These are phyloP conservation scores for Pleurotus salmoneostramineus DNA, from an alignment of 768 basidiomycete genomes.

Conservation along the genomic window DNA sequence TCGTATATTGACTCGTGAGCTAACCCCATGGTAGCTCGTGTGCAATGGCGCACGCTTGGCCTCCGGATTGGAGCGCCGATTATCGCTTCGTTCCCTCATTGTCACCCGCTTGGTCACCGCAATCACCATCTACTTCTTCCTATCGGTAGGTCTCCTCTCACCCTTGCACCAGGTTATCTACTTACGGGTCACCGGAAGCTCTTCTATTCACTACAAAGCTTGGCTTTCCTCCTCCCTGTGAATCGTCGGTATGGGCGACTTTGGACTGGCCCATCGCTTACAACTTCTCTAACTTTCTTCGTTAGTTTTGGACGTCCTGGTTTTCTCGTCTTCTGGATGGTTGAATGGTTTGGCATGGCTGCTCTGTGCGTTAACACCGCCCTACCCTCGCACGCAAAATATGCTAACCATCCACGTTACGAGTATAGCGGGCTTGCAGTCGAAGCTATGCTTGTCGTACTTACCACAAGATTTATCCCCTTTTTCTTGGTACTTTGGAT, in stretches of 20 bases:
- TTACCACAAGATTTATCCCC: constrained; percentile 48
- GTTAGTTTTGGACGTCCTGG: constrained; percentile 44
- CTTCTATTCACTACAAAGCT: constrained; percentile 54
- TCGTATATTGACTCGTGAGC: not conserved
- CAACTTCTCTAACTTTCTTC: not conserved
- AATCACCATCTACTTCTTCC: constrained; percentile 29
- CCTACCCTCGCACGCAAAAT: not conserved
- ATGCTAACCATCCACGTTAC: too few relatives aligned
- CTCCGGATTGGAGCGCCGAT: constrained; percentile 27
- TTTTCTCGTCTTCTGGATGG: constrained; percentile 66
- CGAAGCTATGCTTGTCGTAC: constrained; percentile 52
- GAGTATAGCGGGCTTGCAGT: constrained; percentile 52
- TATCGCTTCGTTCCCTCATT: constrained; percentile 27
- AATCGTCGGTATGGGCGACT: constrained; percentile 31
- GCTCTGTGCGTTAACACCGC: constrained; percentile 38
- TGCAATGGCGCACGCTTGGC: constrained; percentile 27
- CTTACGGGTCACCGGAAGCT: constrained; percentile 25
- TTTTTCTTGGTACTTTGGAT: constrained; percentile 67
- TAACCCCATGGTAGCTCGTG: not conserved
- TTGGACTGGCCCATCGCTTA: too few relatives aligned
- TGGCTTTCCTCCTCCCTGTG: constrained; percentile 60
- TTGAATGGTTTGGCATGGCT: constrained; percentile 55
- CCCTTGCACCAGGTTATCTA: not conserved
- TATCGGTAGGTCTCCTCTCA: constrained; percentile 24
- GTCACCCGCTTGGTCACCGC: constrained; percentile 23